Conservation (phyloP, 192 early-diverging fungal species). For the Rhizophagus prolifer region DNA sequence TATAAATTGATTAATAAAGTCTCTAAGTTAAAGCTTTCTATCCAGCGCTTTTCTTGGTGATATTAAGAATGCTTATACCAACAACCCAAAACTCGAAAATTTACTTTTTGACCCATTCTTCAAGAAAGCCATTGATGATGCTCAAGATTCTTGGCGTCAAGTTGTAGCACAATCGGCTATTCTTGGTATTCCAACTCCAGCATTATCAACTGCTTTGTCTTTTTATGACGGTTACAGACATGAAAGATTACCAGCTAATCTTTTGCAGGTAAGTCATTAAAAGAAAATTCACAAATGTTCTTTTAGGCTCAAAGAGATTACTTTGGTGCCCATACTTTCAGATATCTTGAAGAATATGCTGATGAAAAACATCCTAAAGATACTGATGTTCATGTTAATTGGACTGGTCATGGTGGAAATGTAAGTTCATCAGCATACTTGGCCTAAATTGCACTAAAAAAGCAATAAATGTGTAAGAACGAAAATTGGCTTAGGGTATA, state of each 20-base stretch:
- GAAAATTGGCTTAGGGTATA: too few relatives aligned
- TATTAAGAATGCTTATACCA: slow-evolving; percentile 93
- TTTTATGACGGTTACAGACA: slow-evolving; percentile 99
- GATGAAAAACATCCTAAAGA: slow-evolving; percentile 27
- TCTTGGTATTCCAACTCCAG: slow-evolving; percentile 89
- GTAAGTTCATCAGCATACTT: slow-evolving; percentile 56
- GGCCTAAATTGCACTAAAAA: slow-evolving; percentile 38
- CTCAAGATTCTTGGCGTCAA: slow-evolving; percentile 84
- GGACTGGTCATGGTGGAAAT: slow-evolving; percentile 91
- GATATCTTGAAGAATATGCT: slow-evolving; percentile 27
- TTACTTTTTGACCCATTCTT: slow-evolving; percentile 97
- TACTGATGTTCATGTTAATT: slow-evolving; percentile 87
- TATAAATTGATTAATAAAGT: not conserved
- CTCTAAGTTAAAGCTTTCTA: not conserved
- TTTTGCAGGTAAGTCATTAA: slow-evolving; percentile 70
- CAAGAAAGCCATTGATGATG: slow-evolving; percentile 82
- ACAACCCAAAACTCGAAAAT: slow-evolving; percentile 83
- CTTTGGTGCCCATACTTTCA: slow-evolving; percentile 64
- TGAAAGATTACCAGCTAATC: slow-evolving; percentile 87
- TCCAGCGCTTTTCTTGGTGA: slow-evolving; percentile 91
- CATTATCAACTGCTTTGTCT: slow-evolving; percentile 84
- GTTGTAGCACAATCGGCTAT: slow-evolving; percentile 79
- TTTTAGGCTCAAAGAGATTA: slow-evolving; percentile 83
- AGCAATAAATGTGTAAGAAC: not conserved
- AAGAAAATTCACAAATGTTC: not conserved